Percentiles rank a stretch among this genome's conserved stretches.
These are phyloP conservation scores for Jamesozyma jinghongensis DNA, from an alignment of 805 yeast genomes.

Conservation along the genomic window DNA sequence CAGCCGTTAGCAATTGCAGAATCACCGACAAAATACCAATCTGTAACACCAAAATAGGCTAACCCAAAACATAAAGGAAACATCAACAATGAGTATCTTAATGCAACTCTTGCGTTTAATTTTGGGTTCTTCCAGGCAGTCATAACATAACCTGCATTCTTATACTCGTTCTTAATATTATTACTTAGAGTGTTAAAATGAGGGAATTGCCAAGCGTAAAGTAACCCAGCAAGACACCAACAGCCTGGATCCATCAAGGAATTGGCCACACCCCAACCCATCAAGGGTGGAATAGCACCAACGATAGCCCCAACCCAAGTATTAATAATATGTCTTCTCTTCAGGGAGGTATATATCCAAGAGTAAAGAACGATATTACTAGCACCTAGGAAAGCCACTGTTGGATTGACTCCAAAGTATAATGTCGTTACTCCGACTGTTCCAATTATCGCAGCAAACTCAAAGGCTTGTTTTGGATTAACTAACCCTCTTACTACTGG, in stretches of 20 bases:
- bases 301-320: slow-evolving; percentile 99
- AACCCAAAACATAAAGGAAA: slow-evolving; percentile 86
- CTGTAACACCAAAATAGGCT: slow-evolving; percentile 71
- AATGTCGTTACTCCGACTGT: slow-evolving; percentile 58
- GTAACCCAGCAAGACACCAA: slow-evolving; percentile 82
- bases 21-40: slow-evolving; percentile 70
- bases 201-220: slow-evolving; percentile 98
- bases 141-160: slow-evolving; percentile 95
- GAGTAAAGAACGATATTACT: slow-evolving; percentile 75
- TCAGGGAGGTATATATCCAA: slow-evolving; percentile 85
- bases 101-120: slow-evolving; percentile 85
- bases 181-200: slow-evolving; percentile 92
- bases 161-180: slow-evolving; percentile 78
- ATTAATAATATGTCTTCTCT: slow-evolving; percentile 73
- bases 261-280: slow-evolving; percentile 98
- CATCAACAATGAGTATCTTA: slow-evolving; percentile 85
- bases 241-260: slow-evolving; percentile 80
- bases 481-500: slow-evolving; percentile 84
- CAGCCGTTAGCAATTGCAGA: slow-evolving; percentile 77
- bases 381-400: slow-evolving; percentile 74
- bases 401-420: slow-evolving; percentile 74
- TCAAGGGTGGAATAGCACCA: slow-evolving; percentile 95
- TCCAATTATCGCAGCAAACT: slow-evolving; percentile 72
- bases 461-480: slow-evolving; percentile 66
- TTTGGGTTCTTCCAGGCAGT: slow-evolving; percentile 88